These are phyloP conservation scores for Canavalia gladiata DNA, from an alignment of 306 rosid species.

Conservation along the genomic window DNA sequence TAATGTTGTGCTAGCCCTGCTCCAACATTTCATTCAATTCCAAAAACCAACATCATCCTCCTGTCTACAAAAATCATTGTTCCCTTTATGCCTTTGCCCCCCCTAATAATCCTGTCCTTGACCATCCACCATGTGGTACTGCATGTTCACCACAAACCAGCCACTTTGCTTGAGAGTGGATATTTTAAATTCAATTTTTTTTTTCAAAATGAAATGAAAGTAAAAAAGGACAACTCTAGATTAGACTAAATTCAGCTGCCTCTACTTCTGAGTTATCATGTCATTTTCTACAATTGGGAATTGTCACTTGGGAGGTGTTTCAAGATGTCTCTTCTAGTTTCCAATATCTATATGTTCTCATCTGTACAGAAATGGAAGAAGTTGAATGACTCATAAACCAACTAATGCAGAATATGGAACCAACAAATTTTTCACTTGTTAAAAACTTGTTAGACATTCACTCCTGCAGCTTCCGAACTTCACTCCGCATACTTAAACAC, in stretches of 20 bases:
- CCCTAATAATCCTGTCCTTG: too few species aligned
- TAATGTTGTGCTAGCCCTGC: too few species aligned
- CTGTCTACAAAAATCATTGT: not conserved
- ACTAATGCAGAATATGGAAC: not conserved
- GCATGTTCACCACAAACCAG: not conserved
- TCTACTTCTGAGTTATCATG: too few species aligned
- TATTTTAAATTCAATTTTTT: not conserved
- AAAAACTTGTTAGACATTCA: slow-evolving; percentile 26
- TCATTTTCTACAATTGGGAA: not conserved
- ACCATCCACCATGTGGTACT: not conserved
- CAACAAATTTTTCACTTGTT: not conserved
- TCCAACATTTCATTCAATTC: too few species aligned
- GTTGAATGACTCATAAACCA: not conserved
- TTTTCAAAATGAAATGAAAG: not conserved
- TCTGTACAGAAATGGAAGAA: not conserved
- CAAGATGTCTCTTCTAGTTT: not conserved
- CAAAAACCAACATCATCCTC: too few species aligned
- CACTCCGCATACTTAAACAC: not conserved
- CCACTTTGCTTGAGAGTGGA: not conserved
- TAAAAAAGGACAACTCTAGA: not conserved
- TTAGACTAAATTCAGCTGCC: too few species aligned
- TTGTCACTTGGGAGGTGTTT: not conserved
- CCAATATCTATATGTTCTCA: not conserved
- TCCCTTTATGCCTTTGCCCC: too few species aligned
- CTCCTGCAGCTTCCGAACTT: slow-evolving; percentile 2